These are phyloP conservation scores for Trichoderma atroviride DNA, from an alignment of 2,329 filamentous ascomycete species.

Conservation along the genomic window DNA sequence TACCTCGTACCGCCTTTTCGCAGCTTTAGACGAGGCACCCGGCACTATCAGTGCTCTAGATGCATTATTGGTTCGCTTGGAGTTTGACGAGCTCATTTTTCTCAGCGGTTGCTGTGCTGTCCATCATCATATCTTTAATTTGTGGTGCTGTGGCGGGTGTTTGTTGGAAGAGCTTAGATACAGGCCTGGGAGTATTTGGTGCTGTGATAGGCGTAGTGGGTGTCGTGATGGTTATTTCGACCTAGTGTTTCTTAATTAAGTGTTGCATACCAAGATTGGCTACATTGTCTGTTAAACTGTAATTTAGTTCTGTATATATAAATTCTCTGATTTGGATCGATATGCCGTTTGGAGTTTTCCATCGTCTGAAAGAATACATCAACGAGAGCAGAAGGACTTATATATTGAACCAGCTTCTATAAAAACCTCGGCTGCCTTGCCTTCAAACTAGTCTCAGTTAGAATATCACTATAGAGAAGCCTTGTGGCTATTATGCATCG, in stretches of 20 bases:
- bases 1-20: neutral
- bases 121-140: neutral
- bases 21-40: neutral
- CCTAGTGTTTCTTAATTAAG: neutral
- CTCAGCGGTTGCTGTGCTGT: neutral
- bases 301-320: neutral
- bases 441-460: neutral
- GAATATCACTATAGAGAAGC: neutral
- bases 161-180: neutral
- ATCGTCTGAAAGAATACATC: neutral
- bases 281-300: neutral
- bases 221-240: neutral
- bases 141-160: neutral
- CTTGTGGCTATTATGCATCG: neutral
- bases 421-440: too few species aligned
- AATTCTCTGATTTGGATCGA: too few species aligned
- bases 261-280: neutral
- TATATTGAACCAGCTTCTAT: neutral
- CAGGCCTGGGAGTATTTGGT: constrained; percentile 10
- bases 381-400: neutral
- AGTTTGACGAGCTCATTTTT: neutral
- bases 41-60: neutral
- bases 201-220: constrained; percentile 4
- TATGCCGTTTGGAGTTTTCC: too few species aligned
- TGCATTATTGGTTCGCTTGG: neutral